Percentiles rank a stretch among this genome's conserved stretches.
These are phyloP conservation scores for Scytalidium sp. DNA, from an alignment of 2,329 filamentous ascomycete genomes.

Conservation along the genomic window DNA sequence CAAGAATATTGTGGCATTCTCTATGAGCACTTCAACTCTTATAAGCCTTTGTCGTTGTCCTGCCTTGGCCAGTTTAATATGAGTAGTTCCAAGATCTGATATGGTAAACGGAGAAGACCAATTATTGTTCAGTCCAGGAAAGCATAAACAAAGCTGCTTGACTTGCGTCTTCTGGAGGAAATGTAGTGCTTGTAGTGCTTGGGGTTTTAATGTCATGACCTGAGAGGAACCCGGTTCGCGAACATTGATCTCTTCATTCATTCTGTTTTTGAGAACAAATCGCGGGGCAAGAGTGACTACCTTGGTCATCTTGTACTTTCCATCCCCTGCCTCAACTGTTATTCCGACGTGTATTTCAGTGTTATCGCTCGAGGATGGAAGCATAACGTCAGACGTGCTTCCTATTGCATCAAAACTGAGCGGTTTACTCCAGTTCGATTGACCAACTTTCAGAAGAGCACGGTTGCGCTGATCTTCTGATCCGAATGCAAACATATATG, in stretches of 20 bases:
- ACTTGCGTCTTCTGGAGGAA: conserved; percentile 80
- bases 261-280: conserved; percentile 91
- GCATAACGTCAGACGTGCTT: conserved; percentile 82
- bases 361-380: conserved; percentile 66
- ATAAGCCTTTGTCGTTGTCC: conserved; percentile 87
- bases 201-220: conserved; percentile 71
- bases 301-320: conserved; percentile 97
- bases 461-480: conserved; percentile 90
- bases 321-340: conserved; percentile 83
- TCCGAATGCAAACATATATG: conserved; percentile 94
- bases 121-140: conserved; percentile 90
- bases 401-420: conserved; percentile 98
- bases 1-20: conserved; percentile 89
- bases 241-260: conserved; percentile 83
- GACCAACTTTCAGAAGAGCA: conserved; percentile 80
- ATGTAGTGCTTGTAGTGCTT: conserved; percentile 81
- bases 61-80: conserved; percentile 89
- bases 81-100: conserved; percentile 85
- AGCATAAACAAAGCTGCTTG: conserved; percentile 91
- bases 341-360: conserved; percentile 91
- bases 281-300: conserved; percentile 89
- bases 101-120: conserved; percentile 99
- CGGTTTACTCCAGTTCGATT: conserved; percentile 94
- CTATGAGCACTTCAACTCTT: conserved; percentile 85
- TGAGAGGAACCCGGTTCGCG: conserved; percentile 90